Evolutionary conservation across 1,139 yeast species (phyloP).

Genomic region (Magnusiomyces ingens): DNA sequence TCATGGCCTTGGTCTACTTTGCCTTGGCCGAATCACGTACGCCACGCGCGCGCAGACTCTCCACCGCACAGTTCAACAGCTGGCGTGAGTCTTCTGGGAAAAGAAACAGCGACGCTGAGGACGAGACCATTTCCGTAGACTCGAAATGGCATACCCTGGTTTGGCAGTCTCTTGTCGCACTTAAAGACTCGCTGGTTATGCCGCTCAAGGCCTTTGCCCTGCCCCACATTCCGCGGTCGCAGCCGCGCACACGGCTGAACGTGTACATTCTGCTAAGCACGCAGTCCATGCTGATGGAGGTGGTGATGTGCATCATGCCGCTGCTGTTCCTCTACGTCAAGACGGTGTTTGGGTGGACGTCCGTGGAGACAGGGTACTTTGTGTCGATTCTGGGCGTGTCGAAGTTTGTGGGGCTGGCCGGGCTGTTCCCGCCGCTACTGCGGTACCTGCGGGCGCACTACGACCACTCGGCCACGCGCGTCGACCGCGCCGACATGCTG

Average conservation of each 20-base stretch:
- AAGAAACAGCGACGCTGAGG: too few species aligned
- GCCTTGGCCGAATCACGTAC: constrained; percentile 56
- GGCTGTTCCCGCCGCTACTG: constrained; percentile 41
- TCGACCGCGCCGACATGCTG: constrained; percentile 52
- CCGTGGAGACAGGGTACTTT: constrained; percentile 52
- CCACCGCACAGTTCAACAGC: constrained; percentile 25
- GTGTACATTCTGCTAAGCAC: constrained; percentile 43
- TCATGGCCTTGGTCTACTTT: constrained; percentile 34
- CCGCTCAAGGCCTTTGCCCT: constrained; percentile 43
- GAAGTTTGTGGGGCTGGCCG: constrained; percentile 38
- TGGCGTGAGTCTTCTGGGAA: too few species aligned
- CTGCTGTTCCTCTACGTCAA: constrained; percentile 53
- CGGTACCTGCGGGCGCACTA: constrained; percentile 31
- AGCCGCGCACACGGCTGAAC: constrained; percentile 38
- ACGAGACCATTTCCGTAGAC: too few species aligned
- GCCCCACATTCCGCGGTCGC: constrained; percentile 34
- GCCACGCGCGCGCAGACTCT: constrained; percentile 40
- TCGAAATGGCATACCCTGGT: not conserved
- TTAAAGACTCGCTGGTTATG: constrained; percentile 26
- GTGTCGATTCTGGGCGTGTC: constrained; percentile 49
- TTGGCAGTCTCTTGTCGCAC: not conserved
- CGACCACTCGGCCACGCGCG: constrained; percentile 22
- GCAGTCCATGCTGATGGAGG: constrained; percentile 41
- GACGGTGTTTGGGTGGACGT: constrained; percentile 51
- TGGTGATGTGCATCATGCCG: constrained; percentile 37